Evolutionary conservation across 1,139 yeast genomes (phyloP).

Genomic region (Chernovozyma sophiae-reginae): DNA sequence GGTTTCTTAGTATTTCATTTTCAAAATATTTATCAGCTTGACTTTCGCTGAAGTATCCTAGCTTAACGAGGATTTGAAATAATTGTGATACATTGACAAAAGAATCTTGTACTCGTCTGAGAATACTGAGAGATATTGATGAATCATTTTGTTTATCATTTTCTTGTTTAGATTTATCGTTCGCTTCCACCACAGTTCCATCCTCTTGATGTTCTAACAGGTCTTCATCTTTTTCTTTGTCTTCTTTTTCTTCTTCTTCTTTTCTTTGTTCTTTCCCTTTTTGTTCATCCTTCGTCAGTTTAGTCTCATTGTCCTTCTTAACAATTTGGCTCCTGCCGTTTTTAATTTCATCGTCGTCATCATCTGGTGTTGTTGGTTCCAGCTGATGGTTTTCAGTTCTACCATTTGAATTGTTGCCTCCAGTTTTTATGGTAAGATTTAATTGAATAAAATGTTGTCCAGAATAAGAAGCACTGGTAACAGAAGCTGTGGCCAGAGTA

Average conservation of each 20-base stretch:
- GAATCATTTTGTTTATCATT: background rate
- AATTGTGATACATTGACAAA: slow-evolving; percentile 40
- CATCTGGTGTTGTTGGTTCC: too few relatives aligned
- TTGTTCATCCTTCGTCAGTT: too few relatives aligned
- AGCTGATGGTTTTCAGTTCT: background rate
- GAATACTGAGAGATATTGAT: slow-evolving; percentile 16
- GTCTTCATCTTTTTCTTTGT: background rate
- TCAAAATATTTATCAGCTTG: slow-evolving; percentile 29
- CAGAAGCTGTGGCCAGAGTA: slow-evolving; percentile 15
- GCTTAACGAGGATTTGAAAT: slow-evolving; percentile 27
- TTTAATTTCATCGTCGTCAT: background rate
- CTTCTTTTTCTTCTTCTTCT: background rate
- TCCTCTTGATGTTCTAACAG: background rate
- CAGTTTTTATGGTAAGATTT: slow-evolving; percentile 15
- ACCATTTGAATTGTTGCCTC: slow-evolving; percentile 1
- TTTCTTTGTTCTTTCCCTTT: background rate
- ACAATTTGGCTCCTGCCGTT: too few relatives aligned
- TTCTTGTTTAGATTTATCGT: background rate
- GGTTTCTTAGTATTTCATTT: slow-evolving; percentile 31
- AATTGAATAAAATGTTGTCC: slow-evolving; percentile 41
- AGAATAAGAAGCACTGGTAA: slow-evolving; percentile 32
- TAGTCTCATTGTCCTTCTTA: background rate
- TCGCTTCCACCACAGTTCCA: background rate
- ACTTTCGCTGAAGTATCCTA: slow-evolving; percentile 21
- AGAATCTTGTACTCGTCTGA: slow-evolving; percentile 44